Conservation (phyloP, 2,329 filamentous ascomycete genomes). For the Aspergillus cejpii region DNA sequence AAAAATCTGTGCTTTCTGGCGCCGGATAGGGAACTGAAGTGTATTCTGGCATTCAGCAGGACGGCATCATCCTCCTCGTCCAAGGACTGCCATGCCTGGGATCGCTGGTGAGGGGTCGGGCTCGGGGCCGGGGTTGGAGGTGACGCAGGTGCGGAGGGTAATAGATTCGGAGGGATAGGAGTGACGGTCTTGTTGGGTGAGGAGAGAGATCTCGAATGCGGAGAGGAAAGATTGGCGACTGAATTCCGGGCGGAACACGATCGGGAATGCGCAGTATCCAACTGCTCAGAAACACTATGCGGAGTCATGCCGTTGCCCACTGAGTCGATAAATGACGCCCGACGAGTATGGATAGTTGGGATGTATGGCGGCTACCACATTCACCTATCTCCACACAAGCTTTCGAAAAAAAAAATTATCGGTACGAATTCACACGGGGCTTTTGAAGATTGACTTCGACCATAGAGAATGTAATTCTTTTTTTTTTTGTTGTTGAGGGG, state of each 20-base stretch:
- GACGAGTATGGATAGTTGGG: constrained; percentile 21
- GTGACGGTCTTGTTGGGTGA: constrained; percentile 47
- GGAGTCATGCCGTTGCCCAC: constrained; percentile 29
- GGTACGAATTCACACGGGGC: constrained; percentile 8
- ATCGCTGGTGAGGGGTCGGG: constrained; percentile 56
- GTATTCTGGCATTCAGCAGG: constrained; percentile 67
- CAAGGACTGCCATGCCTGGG: constrained; percentile 44
- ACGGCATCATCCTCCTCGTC: constrained; percentile 72
- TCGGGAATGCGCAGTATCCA: constrained; percentile 26
- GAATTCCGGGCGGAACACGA: constrained; percentile 26
- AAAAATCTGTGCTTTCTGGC: constrained; percentile 73
- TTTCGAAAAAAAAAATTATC: constrained; percentile 10
- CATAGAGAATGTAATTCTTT: constrained; percentile 11
- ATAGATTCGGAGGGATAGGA: constrained; percentile 53
- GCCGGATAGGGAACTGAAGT: constrained; percentile 71
- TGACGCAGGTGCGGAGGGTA: constrained; percentile 58
- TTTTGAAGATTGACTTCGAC: constrained; percentile 5
- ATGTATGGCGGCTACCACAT: constrained; percentile 14
- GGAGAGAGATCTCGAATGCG: constrained; percentile 39
- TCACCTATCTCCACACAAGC: constrained; percentile 11
- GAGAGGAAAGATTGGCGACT: constrained; percentile 19
- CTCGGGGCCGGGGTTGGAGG: constrained; percentile 62
- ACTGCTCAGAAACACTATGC: constrained; percentile 24
- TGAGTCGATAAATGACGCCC: constrained; percentile 24
- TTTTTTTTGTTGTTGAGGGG: neutral